These are phyloP conservation scores for Licmophora abbreviata DNA, from an alignment of 108 stramenopile species.

Conservation along the genomic window DNA sequence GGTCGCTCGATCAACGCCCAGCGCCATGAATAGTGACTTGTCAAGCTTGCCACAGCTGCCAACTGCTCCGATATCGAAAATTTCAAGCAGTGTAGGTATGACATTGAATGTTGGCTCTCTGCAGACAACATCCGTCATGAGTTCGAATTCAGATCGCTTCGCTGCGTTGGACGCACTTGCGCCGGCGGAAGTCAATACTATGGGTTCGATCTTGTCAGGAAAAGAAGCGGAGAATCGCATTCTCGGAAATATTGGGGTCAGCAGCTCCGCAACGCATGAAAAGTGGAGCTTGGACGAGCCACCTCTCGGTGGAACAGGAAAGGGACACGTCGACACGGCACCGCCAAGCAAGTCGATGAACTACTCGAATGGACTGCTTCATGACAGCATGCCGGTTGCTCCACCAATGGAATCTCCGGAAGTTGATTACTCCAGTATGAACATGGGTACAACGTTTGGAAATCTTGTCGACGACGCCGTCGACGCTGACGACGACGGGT, in stretches of 20 bases:
- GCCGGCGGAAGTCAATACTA: not conserved
- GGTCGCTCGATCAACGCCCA: not conserved
- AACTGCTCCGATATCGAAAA: not conserved
- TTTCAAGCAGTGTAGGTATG: too few species aligned
- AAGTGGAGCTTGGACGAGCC: too few species aligned
- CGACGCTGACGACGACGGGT: slow-evolving; percentile 7
- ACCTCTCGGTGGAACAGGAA: too few species aligned
- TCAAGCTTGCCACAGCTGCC: slow-evolving; percentile 2
- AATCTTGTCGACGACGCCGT: slow-evolving; percentile 2
- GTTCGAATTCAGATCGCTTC: slow-evolving; percentile 21
- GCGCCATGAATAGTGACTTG: not conserved
- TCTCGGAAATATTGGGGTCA: too few species aligned
- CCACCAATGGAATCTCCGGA: too few species aligned
- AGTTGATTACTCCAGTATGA: too few species aligned
- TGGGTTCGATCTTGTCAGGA: not conserved
- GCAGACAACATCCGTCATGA: slow-evolving; percentile 5
- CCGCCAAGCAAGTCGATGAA: too few species aligned
- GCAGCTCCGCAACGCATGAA: too few species aligned
- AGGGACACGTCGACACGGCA: too few species aligned
- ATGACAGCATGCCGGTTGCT: too few species aligned
- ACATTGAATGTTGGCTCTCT: not conserved
- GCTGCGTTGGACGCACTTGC: slow-evolving; percentile 34
- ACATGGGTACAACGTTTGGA: slow-evolving; percentile 4
- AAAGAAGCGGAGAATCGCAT: not conserved
- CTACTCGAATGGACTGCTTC: too few species aligned